Base-by-base conservation (phyloP, 148 eudicot genomes). In the Fagopyrum tataricum region DNA sequence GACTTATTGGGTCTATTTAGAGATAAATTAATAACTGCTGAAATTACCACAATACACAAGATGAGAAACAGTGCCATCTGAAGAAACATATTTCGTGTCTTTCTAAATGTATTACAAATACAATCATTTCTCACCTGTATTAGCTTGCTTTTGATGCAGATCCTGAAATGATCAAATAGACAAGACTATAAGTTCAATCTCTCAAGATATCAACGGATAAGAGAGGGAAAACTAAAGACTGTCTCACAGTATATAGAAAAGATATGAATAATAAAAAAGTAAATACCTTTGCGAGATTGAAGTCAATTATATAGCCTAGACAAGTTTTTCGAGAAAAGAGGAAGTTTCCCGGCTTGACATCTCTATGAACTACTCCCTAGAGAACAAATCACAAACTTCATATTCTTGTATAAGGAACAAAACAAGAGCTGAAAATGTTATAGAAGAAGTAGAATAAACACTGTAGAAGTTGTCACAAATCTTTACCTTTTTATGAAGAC, bases 271-370 rank as follows among this genome's bases (percentile, higher is more conserved):
- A 40, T 37, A 20, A 31, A 39, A 24, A 71, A 76, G 62, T 44
- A 59, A 62, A 55, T 71, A 90, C 99, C 96, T 81, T 76, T 71
- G 99, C 96, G 56, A 95, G 96, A 80, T 95, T 95, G 84, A 95
- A 95, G 84, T 95, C 99, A 59, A 91, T 90, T 75, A 95, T 82
- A 84, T 76, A 95, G 21, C 99, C 99, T 76, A 81, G 86, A 55
- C 72, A 75, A 77, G 67, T 72, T 76, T 85, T 88, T 43, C 92
- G 77, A 64, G 91, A 89, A 76, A 90, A 95, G 66, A 95, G 86
- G 73, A 95, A 95, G 81, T 95, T 95, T 31, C 99, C 99, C 56
- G 99, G 99, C 80, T 95, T 95, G 77, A 95, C 85, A 81, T 95
- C 99, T 81, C 99, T 86, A 76, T 95, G 99, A 79, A 87, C 88